These are phyloP conservation scores for Fusarium annulatum DNA, from an alignment of 2,329 filamentous ascomycete species.

Conservation along the genomic window DNA sequence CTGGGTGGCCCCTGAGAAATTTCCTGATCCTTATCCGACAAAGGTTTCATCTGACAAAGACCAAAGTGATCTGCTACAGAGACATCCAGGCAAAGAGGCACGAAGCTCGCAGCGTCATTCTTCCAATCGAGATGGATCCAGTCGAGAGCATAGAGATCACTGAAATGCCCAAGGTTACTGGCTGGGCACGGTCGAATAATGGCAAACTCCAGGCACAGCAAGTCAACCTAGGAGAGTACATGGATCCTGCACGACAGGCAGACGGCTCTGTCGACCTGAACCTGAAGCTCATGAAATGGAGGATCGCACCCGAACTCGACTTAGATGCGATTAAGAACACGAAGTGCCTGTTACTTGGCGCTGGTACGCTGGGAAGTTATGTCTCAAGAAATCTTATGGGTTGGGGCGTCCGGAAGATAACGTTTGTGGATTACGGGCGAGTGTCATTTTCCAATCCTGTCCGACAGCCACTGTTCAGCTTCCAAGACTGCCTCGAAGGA, in stretches of 20 bases:
- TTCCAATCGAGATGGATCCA: constrained; percentile 70
- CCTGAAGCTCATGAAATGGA: constrained; percentile 98
- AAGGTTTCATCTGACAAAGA: constrained; percentile 79
- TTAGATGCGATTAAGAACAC: constrained; percentile 90
- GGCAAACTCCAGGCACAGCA: constrained; percentile 82
- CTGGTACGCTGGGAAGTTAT: constrained; percentile 93
- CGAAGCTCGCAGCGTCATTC: constrained; percentile 82
- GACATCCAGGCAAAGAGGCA: constrained; percentile 83
- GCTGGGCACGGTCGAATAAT: constrained; percentile 88
- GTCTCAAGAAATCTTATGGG: constrained; percentile 92
- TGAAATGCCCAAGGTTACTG: constrained; percentile 87
- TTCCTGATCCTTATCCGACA: constrained; percentile 86
- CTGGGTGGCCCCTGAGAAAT: constrained; percentile 94
- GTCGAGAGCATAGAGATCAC: constrained; percentile 56
- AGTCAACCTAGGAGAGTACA: constrained; percentile 88
- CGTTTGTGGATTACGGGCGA: constrained; percentile 91
- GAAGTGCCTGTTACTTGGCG: constrained; percentile 89
- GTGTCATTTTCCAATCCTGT: constrained; percentile 98
- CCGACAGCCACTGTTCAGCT: constrained; percentile 90
- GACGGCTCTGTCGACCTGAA: constrained; percentile 97
- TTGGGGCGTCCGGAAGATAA: constrained; percentile 96
- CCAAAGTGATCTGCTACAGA: constrained; percentile 90
- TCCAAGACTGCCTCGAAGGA: constrained; percentile 87
- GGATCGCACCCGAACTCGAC: constrained; percentile 88
- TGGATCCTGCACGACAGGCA: constrained; percentile 88